phyloP scores from a whole-genome alignment of 116 monocot species.

The Posidonia oceanica region DNA sequence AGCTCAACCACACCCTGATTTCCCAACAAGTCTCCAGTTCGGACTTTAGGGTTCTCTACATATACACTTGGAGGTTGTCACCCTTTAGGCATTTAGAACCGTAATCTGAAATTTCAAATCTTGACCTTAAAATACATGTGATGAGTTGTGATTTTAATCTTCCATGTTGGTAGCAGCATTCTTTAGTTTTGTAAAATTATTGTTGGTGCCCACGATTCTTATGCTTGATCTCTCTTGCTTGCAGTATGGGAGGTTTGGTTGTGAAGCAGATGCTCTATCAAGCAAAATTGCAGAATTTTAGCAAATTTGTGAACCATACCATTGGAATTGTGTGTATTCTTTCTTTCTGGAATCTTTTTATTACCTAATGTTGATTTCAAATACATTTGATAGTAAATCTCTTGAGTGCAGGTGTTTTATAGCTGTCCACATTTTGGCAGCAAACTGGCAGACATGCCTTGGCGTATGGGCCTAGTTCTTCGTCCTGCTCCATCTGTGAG shows the following conservation, averaged over 20 bases:
- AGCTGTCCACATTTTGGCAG: constrained; percentile 99
- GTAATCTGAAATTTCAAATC: no score
- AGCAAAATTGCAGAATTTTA: constrained; percentile 60
- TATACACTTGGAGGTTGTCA: no score
- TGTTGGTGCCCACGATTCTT: no score
- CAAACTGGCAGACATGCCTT: constrained; percentile 97
- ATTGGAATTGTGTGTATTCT: constrained; percentile 58
- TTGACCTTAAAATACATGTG: no score
- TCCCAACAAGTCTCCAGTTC: no score
- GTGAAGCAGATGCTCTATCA: constrained; percentile 90
- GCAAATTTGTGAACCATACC: constrained; percentile 70
- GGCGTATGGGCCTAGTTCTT: constrained; percentile 93
- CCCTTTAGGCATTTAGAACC: no score
- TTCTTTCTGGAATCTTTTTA: background rate
- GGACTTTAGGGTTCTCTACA: no score
- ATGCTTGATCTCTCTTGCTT: constrained; percentile 12
- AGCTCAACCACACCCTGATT: no score
- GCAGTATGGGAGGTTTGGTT: constrained; percentile 96
- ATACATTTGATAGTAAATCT: background rate
- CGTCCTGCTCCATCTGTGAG: constrained; percentile 90
- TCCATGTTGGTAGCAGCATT: no score
- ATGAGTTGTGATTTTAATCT: no score
- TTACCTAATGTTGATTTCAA: background rate
- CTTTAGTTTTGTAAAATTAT: no score
- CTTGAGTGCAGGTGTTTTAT: constrained; percentile 69